Evolutionary conservation across 2,329 filamentous ascomycete genomes (phyloP).

Genomic region (Aspergillus sp.): DNA sequence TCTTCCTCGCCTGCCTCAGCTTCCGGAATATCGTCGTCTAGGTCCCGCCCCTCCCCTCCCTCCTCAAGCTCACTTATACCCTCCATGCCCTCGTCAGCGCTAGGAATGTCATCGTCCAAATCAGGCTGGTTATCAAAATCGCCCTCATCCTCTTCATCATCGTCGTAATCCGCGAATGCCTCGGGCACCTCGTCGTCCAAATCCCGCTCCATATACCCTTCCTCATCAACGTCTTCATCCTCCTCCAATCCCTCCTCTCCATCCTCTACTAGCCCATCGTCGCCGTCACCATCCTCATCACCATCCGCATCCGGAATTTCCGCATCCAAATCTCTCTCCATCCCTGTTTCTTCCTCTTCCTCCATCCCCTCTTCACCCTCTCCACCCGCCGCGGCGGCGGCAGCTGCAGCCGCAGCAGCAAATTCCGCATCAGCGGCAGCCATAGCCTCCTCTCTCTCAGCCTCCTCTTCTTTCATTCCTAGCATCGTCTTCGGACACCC

Average conservation of each 20-base stretch:
- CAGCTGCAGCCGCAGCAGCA: conserved; percentile 50
- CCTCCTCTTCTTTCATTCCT: conserved; percentile 83
- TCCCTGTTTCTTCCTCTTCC: conserved; percentile 39
- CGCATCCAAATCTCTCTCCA: conserved; percentile 46
- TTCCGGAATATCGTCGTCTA: conserved; percentile 71
- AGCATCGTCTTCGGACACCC: conserved; percentile 87
- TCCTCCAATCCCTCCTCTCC: conserved; percentile 49
- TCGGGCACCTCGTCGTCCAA: conserved; percentile 74
- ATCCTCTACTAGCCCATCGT: conserved; percentile 20
- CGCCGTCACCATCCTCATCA: conserved; percentile 40
- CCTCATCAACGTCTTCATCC: conserved; percentile 56
- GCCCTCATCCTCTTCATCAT: conserved; percentile 41
- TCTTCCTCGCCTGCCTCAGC: conserved; percentile 49
- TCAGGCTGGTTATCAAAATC: conserved; percentile 42
- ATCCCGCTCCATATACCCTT: conserved; percentile 56
- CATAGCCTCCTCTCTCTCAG: conserved; percentile 83
- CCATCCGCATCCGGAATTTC: conserved; percentile 48
- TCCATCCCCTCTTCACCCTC: conserved; percentile 39
- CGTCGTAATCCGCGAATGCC: conserved; percentile 48
- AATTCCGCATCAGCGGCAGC: conserved; percentile 73
- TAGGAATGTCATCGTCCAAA: conserved; percentile 32
- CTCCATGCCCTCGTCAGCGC: conserved; percentile 43
- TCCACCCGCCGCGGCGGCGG: conserved; percentile 55
- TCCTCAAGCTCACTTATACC: conserved; percentile 55
- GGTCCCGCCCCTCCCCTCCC: conserved; percentile 58